Base-by-base conservation (phyloP, 108 stramenopile species). In the Aurantiochytrium sp. region DNA sequence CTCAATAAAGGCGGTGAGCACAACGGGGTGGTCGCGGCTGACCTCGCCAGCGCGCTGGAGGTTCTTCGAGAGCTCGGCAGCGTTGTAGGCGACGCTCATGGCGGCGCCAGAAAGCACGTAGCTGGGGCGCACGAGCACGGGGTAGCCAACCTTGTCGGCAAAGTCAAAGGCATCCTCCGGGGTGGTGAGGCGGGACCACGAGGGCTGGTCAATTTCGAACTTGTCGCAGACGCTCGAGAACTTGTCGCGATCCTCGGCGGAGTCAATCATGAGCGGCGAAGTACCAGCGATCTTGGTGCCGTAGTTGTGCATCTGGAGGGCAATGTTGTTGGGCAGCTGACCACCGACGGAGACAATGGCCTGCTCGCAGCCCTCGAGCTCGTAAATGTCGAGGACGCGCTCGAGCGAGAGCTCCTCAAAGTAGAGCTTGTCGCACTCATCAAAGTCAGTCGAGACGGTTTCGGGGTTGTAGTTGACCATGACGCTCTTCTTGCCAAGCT, bases 381-480 rank as follows among this genome's bases (percentile, higher is more conserved):
- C 91, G 92, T 98, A 99, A 89, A 99, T 97, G 90, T 99, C 98
- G 45, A 98, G 89, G 28, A 98, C 96, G 44, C 98, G 96, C 90
- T 99, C 98, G 23, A 93, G 89, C 87, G 94, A 95, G 88, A 99
- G 94, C 91, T 99, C 98, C 89, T 99, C 98, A 88, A 99, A 99
- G 95, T 99, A 99, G 47, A 99, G 93, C 69, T 96, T 95, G 91
- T 99, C 98, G 93, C 98, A 98, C 92, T 99, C 98, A 90, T 99
- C 98, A 89, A 98, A 99, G 93, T 99, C 98, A 25, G 98, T 99
- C 5, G 97, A 97, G n/a, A 99, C 98, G 60, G 98, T 99, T 90
- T 99, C 98, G 28, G 98, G 98, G 96, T 99, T 99, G 94, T 98
- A 98, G 95, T 99, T 99, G 88, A 99, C 94, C 95, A 98, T 95